Evolutionary conservation across 345 rosid species (phyloP).

Genomic region (Carallia pectinifolia): DNA sequence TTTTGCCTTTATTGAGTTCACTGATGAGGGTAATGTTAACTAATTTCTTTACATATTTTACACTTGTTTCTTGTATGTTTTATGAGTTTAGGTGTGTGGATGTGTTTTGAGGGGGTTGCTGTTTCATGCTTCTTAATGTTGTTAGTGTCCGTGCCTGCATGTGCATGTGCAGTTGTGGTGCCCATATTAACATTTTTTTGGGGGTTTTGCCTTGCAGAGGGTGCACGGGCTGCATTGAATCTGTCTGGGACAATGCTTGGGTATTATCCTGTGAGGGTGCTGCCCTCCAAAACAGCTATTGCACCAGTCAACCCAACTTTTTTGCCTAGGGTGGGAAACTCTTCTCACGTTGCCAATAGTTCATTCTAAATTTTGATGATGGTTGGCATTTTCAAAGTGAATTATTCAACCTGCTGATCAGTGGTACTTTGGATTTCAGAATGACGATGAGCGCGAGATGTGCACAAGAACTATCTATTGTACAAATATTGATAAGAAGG

Average conservation of each 20-base stretch:
- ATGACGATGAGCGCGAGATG: slow-evolving; percentile 94
- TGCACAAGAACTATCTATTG: slow-evolving; percentile 90
- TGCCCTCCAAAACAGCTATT: slow-evolving; percentile 94
- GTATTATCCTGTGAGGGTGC: slow-evolving; percentile 81
- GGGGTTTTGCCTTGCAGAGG: slow-evolving; percentile 46
- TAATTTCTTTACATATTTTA: background rate
- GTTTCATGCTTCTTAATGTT: background rate
- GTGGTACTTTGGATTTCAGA: slow-evolving; percentile 37
- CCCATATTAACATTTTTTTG: slow-evolving; percentile 9
- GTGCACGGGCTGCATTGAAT: slow-evolving; percentile 71
- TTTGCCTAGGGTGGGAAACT: slow-evolving; percentile 75
- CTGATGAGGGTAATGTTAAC: slow-evolving; percentile 66
- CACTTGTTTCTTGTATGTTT: background rate
- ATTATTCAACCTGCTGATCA: slow-evolving; percentile 2
- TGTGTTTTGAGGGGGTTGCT: background rate
- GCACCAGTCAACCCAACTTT: slow-evolving; percentile 95
- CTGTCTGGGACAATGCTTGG: slow-evolving; percentile 88
- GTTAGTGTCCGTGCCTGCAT: background rate
- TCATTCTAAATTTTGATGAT: background rate
- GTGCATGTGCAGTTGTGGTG: background rate
- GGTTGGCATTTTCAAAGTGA: background rate
- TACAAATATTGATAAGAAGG: slow-evolving; percentile 93
- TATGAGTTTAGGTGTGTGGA: slow-evolving; percentile 1
- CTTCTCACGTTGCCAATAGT: background rate
- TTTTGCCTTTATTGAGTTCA: slow-evolving; percentile 91